phyloP scores from a whole-genome alignment of 495 filamentous ascomycete species.

The Penicilliopsis zonata region DNA sequence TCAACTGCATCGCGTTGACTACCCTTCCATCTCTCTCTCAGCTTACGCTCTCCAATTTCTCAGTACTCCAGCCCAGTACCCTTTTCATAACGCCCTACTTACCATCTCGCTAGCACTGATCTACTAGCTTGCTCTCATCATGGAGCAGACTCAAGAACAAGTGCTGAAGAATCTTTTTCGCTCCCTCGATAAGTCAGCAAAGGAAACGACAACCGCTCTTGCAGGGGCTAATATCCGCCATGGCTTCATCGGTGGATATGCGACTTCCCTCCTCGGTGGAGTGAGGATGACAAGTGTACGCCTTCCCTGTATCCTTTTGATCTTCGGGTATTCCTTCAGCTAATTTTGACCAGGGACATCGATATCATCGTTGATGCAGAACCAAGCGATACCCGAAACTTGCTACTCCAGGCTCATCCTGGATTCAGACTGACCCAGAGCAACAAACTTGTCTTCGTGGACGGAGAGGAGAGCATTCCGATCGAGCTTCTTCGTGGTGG shows the following conservation, averaged over 20 bases:
- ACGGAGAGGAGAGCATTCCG: background rate
- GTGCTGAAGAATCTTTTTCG: background rate
- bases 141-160: background rate
- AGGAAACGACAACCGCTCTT: background rate
- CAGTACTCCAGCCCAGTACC: background rate
- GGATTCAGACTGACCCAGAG: constrained; percentile 1
- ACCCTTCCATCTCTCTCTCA: background rate
- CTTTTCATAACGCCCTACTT: background rate
- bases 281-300: background rate
- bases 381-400: background rate
- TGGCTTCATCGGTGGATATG: constrained; percentile 1
- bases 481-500: constrained; percentile 1
- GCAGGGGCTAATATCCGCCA: background rate
- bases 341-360: background rate
- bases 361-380: constrained; percentile 1
- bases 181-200: background rate
- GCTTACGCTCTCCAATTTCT: background rate
- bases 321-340: background rate
- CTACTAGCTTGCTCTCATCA: background rate
- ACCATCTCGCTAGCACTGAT: constrained; percentile 1
- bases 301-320: background rate
- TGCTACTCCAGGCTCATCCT: background rate
- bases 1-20: background rate
- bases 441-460: background rate
- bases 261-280: background rate